Percentiles rank a stretch among this genome's conserved stretches.
Evolutionary conservation across 2,329 filamentous ascomycete species (phyloP).

Genomic region (Trichoderma sp.): DNA sequence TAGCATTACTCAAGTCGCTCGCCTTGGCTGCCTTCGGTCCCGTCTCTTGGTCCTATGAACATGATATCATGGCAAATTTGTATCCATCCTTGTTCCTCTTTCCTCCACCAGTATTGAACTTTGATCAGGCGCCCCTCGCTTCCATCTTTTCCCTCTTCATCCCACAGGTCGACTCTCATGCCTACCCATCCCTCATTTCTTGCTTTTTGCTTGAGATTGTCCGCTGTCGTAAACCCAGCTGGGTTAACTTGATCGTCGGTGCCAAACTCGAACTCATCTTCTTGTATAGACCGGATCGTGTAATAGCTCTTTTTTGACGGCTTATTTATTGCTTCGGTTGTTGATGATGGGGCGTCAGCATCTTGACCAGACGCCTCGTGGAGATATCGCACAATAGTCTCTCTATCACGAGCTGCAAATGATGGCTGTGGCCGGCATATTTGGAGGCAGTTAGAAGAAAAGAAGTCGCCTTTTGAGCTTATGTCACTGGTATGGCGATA

Average conservation of each 20-base stretch:
- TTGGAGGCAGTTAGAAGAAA: conserved; percentile 25
- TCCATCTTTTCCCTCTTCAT: conserved; percentile 27
- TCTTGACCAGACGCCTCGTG: conserved; percentile 33
- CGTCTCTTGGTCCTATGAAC: conserved; percentile 37
- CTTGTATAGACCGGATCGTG: neutral
- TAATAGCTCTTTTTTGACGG: neutral
- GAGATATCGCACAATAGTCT: conserved; percentile 35
- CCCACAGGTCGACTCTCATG: conserved; percentile 39
- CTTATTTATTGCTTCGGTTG: neutral
- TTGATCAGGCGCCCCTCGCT: conserved; percentile 34
- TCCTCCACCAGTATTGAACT: conserved; percentile 40
- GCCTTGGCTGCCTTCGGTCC: conserved; percentile 33
- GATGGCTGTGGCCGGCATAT: conserved; percentile 35
- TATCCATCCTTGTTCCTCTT: conserved; percentile 31
- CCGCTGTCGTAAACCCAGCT: neutral
- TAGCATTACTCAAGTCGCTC: conserved; percentile 16
- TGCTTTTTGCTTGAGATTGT: conserved; percentile 30
- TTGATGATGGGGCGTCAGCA: neutral
- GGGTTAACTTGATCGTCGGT: neutral
- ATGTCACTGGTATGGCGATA: conserved; percentile 2
- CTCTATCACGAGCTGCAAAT: conserved; percentile 33
- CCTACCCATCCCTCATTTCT: conserved; percentile 35
- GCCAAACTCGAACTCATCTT: neutral
- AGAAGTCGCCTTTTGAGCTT: neutral
- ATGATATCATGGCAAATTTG: conserved; percentile 39